Evolutionary conservation across 306 rosid species (phyloP), one percentile per base, ranked within the genome.

Genomic region (Hippophae gyantsensis): DNA sequence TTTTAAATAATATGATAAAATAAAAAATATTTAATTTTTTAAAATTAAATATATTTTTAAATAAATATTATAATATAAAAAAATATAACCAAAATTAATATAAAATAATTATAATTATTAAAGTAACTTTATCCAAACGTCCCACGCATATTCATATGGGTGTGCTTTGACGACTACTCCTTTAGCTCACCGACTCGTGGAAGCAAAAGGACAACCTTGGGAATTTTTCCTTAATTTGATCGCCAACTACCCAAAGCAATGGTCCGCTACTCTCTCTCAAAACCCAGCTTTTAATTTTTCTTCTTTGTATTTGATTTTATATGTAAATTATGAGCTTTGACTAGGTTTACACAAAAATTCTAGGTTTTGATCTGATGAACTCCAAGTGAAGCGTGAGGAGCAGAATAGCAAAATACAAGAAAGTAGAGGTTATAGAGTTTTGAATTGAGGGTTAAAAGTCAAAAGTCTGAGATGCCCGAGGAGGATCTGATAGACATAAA

Each of bases 401-500:
- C 38, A 18, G 38, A 61, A 11, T 49, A 49, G 25, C 23, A 49
- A 49, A 49, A 49, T 13, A 45, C 57, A 9, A 14, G 14, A 12
- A 49, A 14, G 6, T 49, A 23, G 61, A 23, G 54, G 68, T 52
- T 42, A 64, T 61, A 62, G 50, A 52, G 52, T 44, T 59, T 69
- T 42, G 38, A 57, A 61, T 42, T 52, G 63, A 43, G 32, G 56
- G 66, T 69, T 69, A 42, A 72, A 50, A 56, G 69, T 61, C 67
- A 42, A 63, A 18, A 43, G 48, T n/a, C 47, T 67, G 76, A 80
- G 77, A 90, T 90, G 97, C 85, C 94, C 76, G 95, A 82, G 69
- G 97, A 86, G 71, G 95, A 86, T 55, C 77, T 77, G 72, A 82
- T 86, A 10, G 94, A 79, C 55, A 81, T 90, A 52, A 90, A 86